These are phyloP conservation scores for Monosporascus sp. DNA, from an alignment of 2,329 filamentous ascomycete species.

Conservation along the genomic window DNA sequence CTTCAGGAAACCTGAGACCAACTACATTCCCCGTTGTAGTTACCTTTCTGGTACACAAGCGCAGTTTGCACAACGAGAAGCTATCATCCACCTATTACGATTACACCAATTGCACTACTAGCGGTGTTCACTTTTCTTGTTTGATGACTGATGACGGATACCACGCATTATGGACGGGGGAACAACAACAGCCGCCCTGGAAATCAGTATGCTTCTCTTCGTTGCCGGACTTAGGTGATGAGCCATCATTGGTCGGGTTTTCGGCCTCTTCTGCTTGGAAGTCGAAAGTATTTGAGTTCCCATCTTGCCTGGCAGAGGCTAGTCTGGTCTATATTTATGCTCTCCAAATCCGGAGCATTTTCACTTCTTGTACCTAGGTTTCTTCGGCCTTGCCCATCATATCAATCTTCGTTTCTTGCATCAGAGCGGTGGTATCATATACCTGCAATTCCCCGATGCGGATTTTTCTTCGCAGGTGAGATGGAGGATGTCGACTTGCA, in stretches of 20 bases:
- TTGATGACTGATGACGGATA: constrained; percentile 9
- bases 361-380: constrained; percentile 21
- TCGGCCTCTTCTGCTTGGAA: constrained; percentile 1
- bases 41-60: constrained; percentile 13
- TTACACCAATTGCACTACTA: background rate
- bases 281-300: constrained; percentile 5
- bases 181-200: constrained; percentile 8
- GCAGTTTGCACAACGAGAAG: constrained; percentile 3
- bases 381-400: constrained; percentile 13
- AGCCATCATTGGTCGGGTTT: constrained; percentile 5
- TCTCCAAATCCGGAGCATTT: constrained; percentile 14
- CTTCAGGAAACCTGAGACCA: constrained; percentile 2
- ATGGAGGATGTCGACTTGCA: background rate
- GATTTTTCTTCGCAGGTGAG: background rate
- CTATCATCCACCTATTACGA: constrained; percentile 7
- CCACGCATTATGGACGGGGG: constrained; percentile 12
- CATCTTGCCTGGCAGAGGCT: constrained; percentile 1
- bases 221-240: constrained; percentile 12
- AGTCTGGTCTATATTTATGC: constrained; percentile 16
- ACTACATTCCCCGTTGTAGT: constrained; percentile 11
- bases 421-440: background rate
- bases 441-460: background rate
- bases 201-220: constrained; percentile 19
- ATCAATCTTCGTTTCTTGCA: constrained; percentile 7
- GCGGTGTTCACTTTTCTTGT: background rate